Evolutionary conservation across 148 eudicot genomes (phyloP).

Genomic region (Camellia japonica): DNA sequence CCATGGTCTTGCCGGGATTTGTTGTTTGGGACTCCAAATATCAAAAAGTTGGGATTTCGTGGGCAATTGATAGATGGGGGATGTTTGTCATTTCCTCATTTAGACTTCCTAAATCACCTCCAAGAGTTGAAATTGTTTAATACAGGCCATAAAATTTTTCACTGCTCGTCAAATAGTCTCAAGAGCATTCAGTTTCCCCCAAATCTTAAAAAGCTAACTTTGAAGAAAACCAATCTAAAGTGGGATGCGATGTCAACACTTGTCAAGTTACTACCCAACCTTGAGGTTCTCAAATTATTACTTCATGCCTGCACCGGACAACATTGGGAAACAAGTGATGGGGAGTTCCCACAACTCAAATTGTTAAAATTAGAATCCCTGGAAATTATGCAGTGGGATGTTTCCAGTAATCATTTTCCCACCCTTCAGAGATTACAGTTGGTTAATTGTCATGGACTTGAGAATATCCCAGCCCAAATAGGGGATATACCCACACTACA

Average conservation of each 20-base stretch:
- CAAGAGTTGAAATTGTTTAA: not conserved
- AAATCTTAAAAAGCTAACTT: slow-evolving; percentile 13
- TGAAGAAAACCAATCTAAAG: not conserved
- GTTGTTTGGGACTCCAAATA: no score
- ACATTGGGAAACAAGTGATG: not conserved
- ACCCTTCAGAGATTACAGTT: not conserved
- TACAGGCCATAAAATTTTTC: no score
- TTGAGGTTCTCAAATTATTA: slow-evolving; percentile 7
- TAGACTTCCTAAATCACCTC: no score
- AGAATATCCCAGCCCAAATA: not conserved
- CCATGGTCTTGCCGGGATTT: no score
- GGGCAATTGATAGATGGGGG: no score
- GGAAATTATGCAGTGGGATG: not conserved
- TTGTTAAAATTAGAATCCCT: not conserved
- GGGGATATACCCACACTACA: not conserved
- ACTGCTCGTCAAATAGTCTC: rapidly evolving
- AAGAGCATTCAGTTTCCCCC: not conserved
- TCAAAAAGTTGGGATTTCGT: no score
- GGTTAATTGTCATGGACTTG: not conserved
- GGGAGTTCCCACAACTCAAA: not conserved
- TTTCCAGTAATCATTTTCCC: not conserved
- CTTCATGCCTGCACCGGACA: not conserved
- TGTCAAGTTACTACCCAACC: slow-evolving; percentile 11
- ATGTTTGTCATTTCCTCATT: no score
- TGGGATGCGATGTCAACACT: slow-evolving; percentile 17